Percentiles rank a stretch among this genome's conserved stretches.
Evolutionary conservation across 2,329 filamentous ascomycete genomes (phyloP).

Genomic region (Fragosphaeria purpurea): DNA sequence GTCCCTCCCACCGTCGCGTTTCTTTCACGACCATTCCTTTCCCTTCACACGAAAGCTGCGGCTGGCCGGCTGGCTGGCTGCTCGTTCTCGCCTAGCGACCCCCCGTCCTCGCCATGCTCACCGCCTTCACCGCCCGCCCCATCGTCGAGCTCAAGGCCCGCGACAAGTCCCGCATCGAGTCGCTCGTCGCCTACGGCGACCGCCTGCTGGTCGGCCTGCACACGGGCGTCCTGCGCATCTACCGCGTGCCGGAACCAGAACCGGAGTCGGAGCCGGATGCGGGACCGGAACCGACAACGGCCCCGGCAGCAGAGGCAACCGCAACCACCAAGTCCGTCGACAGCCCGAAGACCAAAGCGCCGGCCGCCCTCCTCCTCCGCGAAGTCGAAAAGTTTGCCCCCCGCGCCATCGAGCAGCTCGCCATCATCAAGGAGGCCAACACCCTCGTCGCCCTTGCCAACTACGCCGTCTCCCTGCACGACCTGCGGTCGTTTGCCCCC

Average conservation of each 20-base stretch:
- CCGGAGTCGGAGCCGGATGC: too few relatives aligned
- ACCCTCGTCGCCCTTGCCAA: slow-evolving; percentile 86
- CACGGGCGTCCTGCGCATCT: slow-evolving; percentile 79
- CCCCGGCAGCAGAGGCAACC: neutral
- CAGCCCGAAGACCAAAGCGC: slow-evolving; percentile 10
- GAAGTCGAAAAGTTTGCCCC: slow-evolving; percentile 93
- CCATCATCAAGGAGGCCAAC: slow-evolving; percentile 90
- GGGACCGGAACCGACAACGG: slow-evolving; percentile 17
- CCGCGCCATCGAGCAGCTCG: slow-evolving; percentile 83
- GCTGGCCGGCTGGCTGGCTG: too few relatives aligned
- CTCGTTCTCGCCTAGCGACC: too few relatives aligned
- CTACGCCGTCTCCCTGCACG: slow-evolving; percentile 79
- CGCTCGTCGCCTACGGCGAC: slow-evolving; percentile 86
- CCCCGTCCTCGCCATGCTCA: slow-evolving; percentile 62
- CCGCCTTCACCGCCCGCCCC: slow-evolving; percentile 90
- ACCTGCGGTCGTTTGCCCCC: slow-evolving; percentile 73
- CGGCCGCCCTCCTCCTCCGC: slow-evolving; percentile 52
- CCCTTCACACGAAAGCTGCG: too few relatives aligned
- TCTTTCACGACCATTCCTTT: too few relatives aligned
- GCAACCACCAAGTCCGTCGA: slow-evolving; percentile 14
- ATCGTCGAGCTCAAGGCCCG: slow-evolving; percentile 93
- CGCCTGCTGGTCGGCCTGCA: slow-evolving; percentile 85
- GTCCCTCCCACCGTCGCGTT: too few relatives aligned
- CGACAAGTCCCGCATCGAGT: slow-evolving; percentile 97
- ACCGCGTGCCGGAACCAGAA: slow-evolving; percentile 74